phyloP scores from a whole-genome alignment of 2,329 filamentous ascomycete genomes.

The Pseudocercospora fuligena region DNA sequence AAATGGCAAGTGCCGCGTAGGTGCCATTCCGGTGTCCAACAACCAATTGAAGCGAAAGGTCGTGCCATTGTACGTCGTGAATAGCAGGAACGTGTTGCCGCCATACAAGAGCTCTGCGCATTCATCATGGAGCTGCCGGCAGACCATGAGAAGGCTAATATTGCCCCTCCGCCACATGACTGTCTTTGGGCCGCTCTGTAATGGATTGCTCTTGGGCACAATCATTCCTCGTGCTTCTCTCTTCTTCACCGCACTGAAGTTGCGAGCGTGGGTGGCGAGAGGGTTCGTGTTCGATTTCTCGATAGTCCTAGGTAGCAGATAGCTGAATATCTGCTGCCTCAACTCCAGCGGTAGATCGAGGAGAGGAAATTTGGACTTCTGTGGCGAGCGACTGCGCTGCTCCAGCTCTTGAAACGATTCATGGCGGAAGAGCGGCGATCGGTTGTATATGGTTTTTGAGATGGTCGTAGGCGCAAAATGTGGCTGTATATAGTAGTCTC shows the following conservation, averaged over 20 bases:
- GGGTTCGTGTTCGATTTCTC: slow-evolving; percentile 33
- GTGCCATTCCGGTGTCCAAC: slow-evolving; percentile 47
- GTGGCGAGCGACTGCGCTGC: slow-evolving; percentile 38
- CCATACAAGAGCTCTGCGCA: slow-evolving; percentile 53
- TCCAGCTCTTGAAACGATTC: slow-evolving; percentile 41
- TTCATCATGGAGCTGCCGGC: slow-evolving; percentile 51
- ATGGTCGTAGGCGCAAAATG: slow-evolving; percentile 35
- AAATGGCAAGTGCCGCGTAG: slow-evolving; percentile 47
- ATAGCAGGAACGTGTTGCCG: slow-evolving; percentile 51
- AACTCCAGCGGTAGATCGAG: slow-evolving; percentile 51
- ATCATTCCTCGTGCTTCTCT: slow-evolving; percentile 34
- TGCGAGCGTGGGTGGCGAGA: slow-evolving; percentile 35
- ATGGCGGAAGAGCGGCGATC: slow-evolving; percentile 30
- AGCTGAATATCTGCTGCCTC: slow-evolving; percentile 48
- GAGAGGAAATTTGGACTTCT: slow-evolving; percentile 39
- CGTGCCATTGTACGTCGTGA: slow-evolving; percentile 51
- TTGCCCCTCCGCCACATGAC: slow-evolving; percentile 51
- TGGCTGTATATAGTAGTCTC: slow-evolving; percentile 42
- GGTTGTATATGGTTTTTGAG: slow-evolving; percentile 22
- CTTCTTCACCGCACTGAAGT: slow-evolving; percentile 40
- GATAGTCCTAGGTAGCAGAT: slow-evolving; percentile 49
- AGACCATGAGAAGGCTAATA: slow-evolving; percentile 46
- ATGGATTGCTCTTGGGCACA: slow-evolving; percentile 21
- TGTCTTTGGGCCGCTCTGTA: slow-evolving; percentile 15
- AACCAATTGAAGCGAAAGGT: slow-evolving; percentile 52